Base-by-base conservation (phyloP, 257 asterid species). In the Rubia yunnanensis region DNA sequence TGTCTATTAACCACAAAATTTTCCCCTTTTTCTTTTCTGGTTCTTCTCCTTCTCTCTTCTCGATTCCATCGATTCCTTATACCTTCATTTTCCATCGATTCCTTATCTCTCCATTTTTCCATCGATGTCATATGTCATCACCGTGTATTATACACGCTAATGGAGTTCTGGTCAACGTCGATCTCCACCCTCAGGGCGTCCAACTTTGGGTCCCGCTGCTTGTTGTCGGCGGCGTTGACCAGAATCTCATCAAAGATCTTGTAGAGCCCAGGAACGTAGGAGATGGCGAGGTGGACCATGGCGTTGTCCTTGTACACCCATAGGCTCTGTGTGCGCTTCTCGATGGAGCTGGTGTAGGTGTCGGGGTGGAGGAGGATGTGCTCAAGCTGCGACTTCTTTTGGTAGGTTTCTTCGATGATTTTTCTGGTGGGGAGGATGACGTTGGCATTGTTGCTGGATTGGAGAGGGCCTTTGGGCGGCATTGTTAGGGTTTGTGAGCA, bases 321-420 rank as follows among this genome's bases (percentile, higher is more conserved):
- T 1, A 90, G 83, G 2, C 70, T 69, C 54, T 88, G 95, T 1
- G 78, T 74, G 86, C 90, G 96, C 34, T 88, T 90, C 62, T 90
- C 97, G 1, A 94, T 81, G 24, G 99, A 94, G 1, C 97, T 97
- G 10, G 90, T 85, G 81, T 94, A 94, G 9, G 99, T 94, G 66
- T 94, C 99, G 0, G 99, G 99, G 0, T 95, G 92, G 70, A 94
- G 91, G 60, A 94, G 95, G 79, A 94, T 94, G 85, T 94, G 99
- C 26, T 94, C 99, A 64, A 94, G 97, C 78, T 94, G 99, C 4
- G 97, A 72, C 48, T 94, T 94, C 66, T 94, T 90, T 81, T 94
- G 99, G 84, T 94, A 94, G 46, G 83, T 82, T 77, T 94, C 91
- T 57, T 94, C 99, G 67, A 94, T 90, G 26, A 95, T 90, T 68